These are phyloP conservation scores for Gaillardinia entomophila DNA, from an alignment of 805 yeast species.

Conservation along the genomic window DNA sequence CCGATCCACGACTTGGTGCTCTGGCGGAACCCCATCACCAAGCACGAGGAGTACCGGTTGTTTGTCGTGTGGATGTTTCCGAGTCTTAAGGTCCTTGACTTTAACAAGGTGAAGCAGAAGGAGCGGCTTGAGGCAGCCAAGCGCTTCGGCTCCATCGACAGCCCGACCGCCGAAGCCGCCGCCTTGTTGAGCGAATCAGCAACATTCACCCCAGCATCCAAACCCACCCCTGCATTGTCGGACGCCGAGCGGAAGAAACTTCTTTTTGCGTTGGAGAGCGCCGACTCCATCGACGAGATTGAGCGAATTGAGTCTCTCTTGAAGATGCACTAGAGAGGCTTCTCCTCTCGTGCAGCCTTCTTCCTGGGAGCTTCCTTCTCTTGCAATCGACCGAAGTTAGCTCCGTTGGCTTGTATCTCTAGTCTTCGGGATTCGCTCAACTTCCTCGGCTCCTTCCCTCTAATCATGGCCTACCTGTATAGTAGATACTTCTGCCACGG, in stretches of 20 bases:
- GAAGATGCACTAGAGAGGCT: neutral
- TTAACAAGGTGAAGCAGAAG: slow-evolving; percentile 47
- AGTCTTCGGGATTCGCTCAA: no score
- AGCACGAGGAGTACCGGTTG: slow-evolving; percentile 48
- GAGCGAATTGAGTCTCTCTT: slow-evolving; percentile 49
- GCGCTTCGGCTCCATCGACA: slow-evolving; percentile 28
- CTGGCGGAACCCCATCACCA: slow-evolving; percentile 52
- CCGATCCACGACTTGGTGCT: slow-evolving; percentile 38
- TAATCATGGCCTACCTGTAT: neutral
- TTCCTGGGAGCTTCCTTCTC: no score
- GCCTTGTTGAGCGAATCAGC: no score
- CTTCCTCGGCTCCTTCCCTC: no score
- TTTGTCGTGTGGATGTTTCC: slow-evolving; percentile 63
- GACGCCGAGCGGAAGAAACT: slow-evolving; percentile 49
- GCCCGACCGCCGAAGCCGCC: slow-evolving; percentile 25
- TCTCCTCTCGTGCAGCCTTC: neutral
- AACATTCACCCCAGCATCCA: slow-evolving; percentile 32
- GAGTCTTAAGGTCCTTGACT: slow-evolving; percentile 59
- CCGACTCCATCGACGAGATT: slow-evolving; percentile 70
- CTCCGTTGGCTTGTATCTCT: no score
- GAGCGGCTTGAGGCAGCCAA: slow-evolving; percentile 47
- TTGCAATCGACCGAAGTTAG: no score
- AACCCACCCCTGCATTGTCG: no score
- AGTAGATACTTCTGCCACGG: no score
- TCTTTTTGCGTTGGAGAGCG: slow-evolving; percentile 49